Percentiles rank a stretch among this genome's conserved stretches.
phyloP scores from a whole-genome alignment of 164 flowering plant species.

The Hamamelis virginiana region DNA sequence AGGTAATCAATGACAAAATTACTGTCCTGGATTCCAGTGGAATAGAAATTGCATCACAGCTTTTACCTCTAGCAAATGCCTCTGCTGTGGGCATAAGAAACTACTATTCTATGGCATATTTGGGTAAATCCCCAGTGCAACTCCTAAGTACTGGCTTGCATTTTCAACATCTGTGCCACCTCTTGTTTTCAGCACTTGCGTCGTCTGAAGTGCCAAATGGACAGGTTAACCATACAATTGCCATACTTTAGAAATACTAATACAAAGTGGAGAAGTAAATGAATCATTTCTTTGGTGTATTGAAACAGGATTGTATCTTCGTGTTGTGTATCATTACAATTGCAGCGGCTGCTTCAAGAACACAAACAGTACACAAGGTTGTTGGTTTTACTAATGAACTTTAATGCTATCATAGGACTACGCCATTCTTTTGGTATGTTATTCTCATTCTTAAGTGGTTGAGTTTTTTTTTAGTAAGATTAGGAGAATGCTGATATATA shows the following conservation, averaged over 20 bases:
- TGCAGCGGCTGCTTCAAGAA: conserved; percentile 40
- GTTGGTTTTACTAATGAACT: no score
- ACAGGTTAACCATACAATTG: conserved; percentile 38
- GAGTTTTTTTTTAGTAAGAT: no score
- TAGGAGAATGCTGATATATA: no score
- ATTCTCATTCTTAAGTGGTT: no score
- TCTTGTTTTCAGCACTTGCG: conserved; percentile 85
- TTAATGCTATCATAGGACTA: no score
- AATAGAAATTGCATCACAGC: conserved; percentile 64
- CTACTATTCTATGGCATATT: conserved; percentile 64
- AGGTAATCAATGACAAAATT: conserved; percentile 61
- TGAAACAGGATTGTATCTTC: conserved; percentile 1
- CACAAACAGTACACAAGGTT: conserved; percentile 24
- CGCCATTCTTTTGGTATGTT: no score
- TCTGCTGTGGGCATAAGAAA: conserved; percentile 46
- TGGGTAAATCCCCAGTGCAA: conserved; percentile 45
- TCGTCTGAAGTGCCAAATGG: conserved; percentile 46
- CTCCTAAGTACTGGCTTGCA: conserved; percentile 80
- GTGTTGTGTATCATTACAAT: background rate
- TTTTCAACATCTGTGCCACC: conserved; percentile 82
- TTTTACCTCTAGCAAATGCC: conserved; percentile 51
- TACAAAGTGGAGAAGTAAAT: no score
- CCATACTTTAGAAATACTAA: background rate
- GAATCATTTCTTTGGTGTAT: no score
- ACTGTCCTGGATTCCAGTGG: conserved; percentile 71